Evolutionary conservation across 2,329 filamentous ascomycete species (phyloP).

Genomic region (Fusarium brevicatenulatum): DNA sequence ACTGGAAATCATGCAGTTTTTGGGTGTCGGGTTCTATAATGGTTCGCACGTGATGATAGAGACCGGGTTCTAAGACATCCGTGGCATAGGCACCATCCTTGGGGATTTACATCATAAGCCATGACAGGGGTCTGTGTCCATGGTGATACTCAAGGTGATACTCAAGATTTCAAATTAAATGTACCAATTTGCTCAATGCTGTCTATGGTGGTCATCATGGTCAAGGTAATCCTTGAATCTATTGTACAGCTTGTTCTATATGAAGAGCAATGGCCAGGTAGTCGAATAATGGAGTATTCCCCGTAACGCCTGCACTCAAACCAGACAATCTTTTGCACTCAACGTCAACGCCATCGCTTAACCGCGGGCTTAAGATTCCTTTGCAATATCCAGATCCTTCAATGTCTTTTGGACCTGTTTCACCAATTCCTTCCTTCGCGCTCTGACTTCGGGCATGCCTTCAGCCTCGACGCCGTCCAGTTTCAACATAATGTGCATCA

Average conservation of each 20-base stretch:
- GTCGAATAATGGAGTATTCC: slow-evolving; percentile 23
- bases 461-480: slow-evolving; percentile 80
- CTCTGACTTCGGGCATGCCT: slow-evolving; percentile 72
- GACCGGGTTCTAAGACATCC: background rate
- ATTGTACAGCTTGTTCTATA: slow-evolving; percentile 46
- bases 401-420: slow-evolving; percentile 74
- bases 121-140: background rate
- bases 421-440: slow-evolving; percentile 77
- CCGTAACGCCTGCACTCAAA: slow-evolving; percentile 38
- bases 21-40: background rate
- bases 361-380: slow-evolving; percentile 33
- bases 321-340: slow-evolving; percentile 27
- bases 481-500: slow-evolving; percentile 81
- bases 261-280: slow-evolving; percentile 32
- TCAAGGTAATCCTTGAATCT: slow-evolving; percentile 40
- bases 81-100: background rate
- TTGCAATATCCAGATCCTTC: slow-evolving; percentile 67
- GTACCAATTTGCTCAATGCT: slow-evolving; percentile 33
- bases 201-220: slow-evolving; percentile 42
- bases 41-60: slow-evolving; percentile 23
- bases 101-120: slow-evolving; percentile 1
- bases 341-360: slow-evolving; percentile 9
- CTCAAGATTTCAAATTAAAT: slow-evolving; percentile 6
- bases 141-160: background rate
- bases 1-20: background rate